Base-by-base conservation (phyloP, 306 rosid genomes). In the Gynostemma pentaphyllum region DNA sequence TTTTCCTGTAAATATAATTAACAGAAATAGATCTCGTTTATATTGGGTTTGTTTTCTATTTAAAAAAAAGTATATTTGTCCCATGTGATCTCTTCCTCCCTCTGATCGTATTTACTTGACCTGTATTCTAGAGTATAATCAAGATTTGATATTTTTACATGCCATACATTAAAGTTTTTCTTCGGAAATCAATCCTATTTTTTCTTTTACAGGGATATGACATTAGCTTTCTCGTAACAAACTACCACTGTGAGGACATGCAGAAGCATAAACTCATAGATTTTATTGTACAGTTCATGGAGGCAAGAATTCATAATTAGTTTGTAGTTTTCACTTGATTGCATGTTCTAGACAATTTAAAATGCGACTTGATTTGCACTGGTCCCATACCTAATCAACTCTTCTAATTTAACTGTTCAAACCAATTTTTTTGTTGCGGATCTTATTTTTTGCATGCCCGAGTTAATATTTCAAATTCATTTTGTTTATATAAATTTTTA, bases 231-330 rank as follows among this genome's bases (percentile, higher is more conserved):
- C 99, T 92, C 29, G 78, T 92, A 72, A 92, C 96, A 71, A 92
- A 88, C 75, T 84, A 84, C 78, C 99, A 92, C 56, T 92, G 90
- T 16, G 99, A 92, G 83, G 96, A 88, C 42, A 82, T 92, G 99
- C 94, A 92, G 75, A 92, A 86, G 79, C 95, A 88, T 24, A 92
- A 86, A 51, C 99, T 92, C 78, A 92, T 92, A 42, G 96, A 92
- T 76, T 92, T 92, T 72, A 88, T 92, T 23, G 95, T 88, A 68
- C 96, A 92, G 70, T 92, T 92, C 77, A 88, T 92, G 96, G 96
- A 92, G 96, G 99, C 72, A 82, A 86, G 95, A 68, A 60, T 66
- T 26, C 77, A 53, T 53, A 57, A 29, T 67, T 49, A 70, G 51
- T 28, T 60, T 74, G 42, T 42, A 22, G 53, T 32, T 16, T 56